Conservation (phyloP, 192 early-diverging fungal genomes). For the Backusella luteola region DNA sequence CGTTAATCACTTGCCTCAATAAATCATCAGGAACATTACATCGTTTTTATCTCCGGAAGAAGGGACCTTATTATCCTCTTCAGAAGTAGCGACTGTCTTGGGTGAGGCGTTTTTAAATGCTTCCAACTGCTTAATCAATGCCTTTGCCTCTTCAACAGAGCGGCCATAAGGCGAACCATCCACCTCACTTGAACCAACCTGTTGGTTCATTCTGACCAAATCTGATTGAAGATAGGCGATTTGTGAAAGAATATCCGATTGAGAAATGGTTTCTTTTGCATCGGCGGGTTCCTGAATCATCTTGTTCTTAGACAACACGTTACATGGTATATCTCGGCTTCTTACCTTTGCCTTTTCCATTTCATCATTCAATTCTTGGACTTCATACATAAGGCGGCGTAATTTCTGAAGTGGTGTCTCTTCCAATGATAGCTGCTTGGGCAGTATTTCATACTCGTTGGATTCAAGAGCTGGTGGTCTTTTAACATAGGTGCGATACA, state of each 20-base stretch:
- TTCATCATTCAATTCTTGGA: slow-evolving; percentile 76
- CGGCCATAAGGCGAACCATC: slow-evolving; percentile 34
- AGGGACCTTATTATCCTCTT: not conserved
- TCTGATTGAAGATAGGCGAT: slow-evolving; percentile 53
- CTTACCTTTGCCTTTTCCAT: slow-evolving; percentile 55
- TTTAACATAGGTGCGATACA: slow-evolving; percentile 56
- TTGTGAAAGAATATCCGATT: slow-evolving; percentile 47
- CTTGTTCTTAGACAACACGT: too few species aligned
- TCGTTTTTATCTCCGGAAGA: not conserved
- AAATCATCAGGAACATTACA: not conserved
- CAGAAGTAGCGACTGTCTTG: not conserved
- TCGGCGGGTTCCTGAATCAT: slow-evolving; percentile 6
- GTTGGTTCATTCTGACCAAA: slow-evolving; percentile 44
- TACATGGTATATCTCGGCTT: not conserved
- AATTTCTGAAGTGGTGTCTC: slow-evolving; percentile 78
- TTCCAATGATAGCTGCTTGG: slow-evolving; percentile 45
- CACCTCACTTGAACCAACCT: slow-evolving; percentile 30
- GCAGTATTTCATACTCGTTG: slow-evolving; percentile 53
- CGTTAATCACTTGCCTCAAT: not conserved
- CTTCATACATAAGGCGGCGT: slow-evolving; percentile 77
- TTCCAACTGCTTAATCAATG: slow-evolving; percentile 52
- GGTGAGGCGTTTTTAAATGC: slow-evolving; percentile 42
- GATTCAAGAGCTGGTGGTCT: slow-evolving; percentile 48
- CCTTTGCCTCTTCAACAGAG: slow-evolving; percentile 45
- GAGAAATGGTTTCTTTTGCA: slow-evolving; percentile 41